Evolutionary conservation across 2,329 filamentous ascomycete genomes (phyloP).

Genomic region (Penicillium hordei): DNA sequence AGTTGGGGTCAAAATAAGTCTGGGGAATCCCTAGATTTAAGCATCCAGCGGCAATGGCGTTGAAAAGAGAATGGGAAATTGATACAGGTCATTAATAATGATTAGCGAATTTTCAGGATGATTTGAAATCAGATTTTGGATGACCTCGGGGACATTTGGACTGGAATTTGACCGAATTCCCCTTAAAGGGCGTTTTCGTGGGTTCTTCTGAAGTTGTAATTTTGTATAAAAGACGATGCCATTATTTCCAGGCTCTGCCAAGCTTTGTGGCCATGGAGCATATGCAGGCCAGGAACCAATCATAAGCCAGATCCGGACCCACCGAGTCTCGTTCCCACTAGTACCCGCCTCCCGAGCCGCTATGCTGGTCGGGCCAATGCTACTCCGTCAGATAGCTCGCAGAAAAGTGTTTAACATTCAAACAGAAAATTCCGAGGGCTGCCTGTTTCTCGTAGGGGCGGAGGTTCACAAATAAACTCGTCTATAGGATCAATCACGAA

Average conservation of each 20-base stretch:
- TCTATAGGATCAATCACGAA: no score
- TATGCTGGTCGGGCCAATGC: background rate
- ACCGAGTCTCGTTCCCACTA: background rate
- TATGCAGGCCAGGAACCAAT: background rate
- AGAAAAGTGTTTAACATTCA: background rate
- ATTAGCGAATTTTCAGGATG: background rate
- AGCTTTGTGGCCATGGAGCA: slow-evolving; percentile 5
- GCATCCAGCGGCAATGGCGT: background rate
- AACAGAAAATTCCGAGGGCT: background rate
- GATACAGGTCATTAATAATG: background rate
- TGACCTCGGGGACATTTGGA: background rate
- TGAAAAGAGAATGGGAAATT: background rate
- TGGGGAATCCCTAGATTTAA: background rate
- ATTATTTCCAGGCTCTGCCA: slow-evolving; percentile 12
- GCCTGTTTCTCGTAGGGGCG: background rate
- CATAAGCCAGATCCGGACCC: fast-evolving
- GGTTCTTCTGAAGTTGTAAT: slow-evolving; percentile 1
- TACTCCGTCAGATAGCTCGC: background rate
- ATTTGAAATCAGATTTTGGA: background rate
- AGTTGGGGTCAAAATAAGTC: background rate
- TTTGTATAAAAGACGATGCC: slow-evolving; percentile 15
- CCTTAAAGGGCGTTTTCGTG: background rate
- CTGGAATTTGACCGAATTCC: background rate
- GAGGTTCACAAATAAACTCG: background rate
- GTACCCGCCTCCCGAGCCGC: background rate